Conservation (phyloP, 2,329 filamentous ascomycete species). For the Dendryphion nanum region DNA sequence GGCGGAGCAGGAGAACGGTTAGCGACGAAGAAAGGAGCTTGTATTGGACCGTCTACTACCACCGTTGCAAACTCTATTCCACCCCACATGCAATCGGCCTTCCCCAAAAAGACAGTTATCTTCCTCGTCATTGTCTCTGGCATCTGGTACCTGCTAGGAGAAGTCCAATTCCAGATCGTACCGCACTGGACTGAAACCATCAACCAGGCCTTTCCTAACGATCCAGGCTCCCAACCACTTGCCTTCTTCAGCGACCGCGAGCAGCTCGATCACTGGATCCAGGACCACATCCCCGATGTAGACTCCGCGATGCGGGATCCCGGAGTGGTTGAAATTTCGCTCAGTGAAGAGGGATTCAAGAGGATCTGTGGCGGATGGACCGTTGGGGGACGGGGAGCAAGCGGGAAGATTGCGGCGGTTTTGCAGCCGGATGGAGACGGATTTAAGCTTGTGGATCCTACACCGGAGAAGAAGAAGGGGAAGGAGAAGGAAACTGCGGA, state of each 20-base stretch:
- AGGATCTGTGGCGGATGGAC: neutral
- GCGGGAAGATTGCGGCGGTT: neutral
- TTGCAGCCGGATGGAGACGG: neutral
- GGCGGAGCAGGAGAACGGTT: too few species aligned
- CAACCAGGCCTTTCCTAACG: constrained; percentile 13
- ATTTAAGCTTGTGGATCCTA: neutral
- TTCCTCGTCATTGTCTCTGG: constrained; percentile 20
- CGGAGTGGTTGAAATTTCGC: too few species aligned
- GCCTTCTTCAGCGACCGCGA: constrained; percentile 27
- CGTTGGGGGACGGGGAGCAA: neutral
- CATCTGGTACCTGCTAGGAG: constrained; percentile 20
- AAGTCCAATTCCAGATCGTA: too few species aligned
- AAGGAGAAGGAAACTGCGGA: constrained; percentile 14
- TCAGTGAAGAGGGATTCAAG: too few species aligned
- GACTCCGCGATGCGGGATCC: constrained; percentile 16
- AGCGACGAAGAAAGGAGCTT: too few species aligned
- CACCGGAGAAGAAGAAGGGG: neutral
- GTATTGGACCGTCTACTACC: too few species aligned
- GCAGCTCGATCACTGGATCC: constrained; percentile 24
- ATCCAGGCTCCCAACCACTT: constrained; percentile 17
- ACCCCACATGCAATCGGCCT: constrained; percentile 30
- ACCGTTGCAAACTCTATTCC: too few species aligned
- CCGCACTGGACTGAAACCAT: constrained; percentile 24
- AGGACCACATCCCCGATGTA: constrained; percentile 23
- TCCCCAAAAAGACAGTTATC: constrained; percentile 32